Percentiles rank a stretch among this genome's conserved stretches.
Evolutionary conservation across 345 rosid genomes (phyloP).

Genomic region (Sonneratia alba): DNA sequence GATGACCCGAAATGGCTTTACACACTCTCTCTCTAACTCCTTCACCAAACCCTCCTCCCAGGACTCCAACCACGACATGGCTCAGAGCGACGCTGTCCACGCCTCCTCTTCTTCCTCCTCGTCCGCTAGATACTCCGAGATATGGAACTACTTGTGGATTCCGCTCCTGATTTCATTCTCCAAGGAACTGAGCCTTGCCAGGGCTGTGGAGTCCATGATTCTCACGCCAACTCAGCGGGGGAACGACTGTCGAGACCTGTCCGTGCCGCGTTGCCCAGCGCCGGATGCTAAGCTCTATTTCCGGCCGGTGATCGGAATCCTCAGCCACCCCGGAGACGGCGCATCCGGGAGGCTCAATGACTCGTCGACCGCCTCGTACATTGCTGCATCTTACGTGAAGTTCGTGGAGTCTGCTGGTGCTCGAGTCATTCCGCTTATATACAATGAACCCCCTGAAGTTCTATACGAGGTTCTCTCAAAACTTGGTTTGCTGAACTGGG

Average conservation of each 20-base stretch:
- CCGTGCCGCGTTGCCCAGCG: constrained; percentile 30
- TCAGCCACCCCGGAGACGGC: constrained; percentile 86
- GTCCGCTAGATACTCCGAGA: constrained; percentile 9
- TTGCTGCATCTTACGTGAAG: constrained; percentile 86
- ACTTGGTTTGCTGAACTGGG: neutral
- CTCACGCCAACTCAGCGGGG: constrained; percentile 37
- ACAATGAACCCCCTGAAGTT: constrained; percentile 51
- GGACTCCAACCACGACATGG: constrained; percentile 11
- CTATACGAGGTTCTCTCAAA: constrained; percentile 45
- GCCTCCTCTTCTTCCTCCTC: constrained; percentile 12
- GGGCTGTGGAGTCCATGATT: constrained; percentile 22
- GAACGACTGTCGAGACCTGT: neutral
- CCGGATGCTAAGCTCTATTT: constrained; percentile 52
- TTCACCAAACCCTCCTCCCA: constrained; percentile 11
- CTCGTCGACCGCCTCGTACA: constrained; percentile 40
- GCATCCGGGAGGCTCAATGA: constrained; percentile 71
- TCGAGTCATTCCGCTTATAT: constrained; percentile 77
- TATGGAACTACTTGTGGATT: constrained; percentile 44
- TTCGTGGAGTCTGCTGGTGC: constrained; percentile 90
- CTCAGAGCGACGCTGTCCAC: constrained; percentile 19
- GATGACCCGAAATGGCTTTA: constrained; percentile 25
- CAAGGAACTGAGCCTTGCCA: constrained; percentile 28
- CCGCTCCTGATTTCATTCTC: constrained; percentile 39
- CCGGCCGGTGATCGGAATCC: constrained; percentile 70
- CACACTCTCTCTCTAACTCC: constrained; percentile 22